A percentile compares a stretch with the other conserved stretches of the same genome.
phyloP scores from a whole-genome alignment of 345 rosid species.

The Punica granatum region DNA sequence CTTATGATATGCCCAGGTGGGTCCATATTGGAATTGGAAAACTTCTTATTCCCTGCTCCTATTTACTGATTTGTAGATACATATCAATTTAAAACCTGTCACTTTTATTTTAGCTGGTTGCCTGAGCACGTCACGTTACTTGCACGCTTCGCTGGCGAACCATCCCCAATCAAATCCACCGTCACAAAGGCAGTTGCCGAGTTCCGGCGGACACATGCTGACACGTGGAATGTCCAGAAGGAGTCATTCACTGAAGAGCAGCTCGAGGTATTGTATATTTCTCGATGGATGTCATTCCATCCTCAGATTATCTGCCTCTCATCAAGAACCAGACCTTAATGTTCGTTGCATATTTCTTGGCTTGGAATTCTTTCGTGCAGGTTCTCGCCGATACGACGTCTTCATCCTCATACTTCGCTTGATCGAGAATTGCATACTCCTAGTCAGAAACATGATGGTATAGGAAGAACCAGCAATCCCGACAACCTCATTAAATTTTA shows the following conservation, averaged over 20 bases:
- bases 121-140: constrained; percentile 86
- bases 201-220: constrained; percentile 92
- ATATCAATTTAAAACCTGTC: not conserved
- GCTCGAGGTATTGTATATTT: constrained; percentile 60
- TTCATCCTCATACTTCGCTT: constrained; percentile 91
- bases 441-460: not conserved
- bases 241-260: constrained; percentile 86
- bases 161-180: constrained; percentile 78
- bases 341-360: not conserved
- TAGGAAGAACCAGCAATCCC: not conserved
- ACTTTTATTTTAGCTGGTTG: constrained; percentile 50
- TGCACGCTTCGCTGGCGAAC: constrained; percentile 79
- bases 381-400: constrained; percentile 93
- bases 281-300: not conserved
- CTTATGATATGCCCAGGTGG: constrained; percentile 98
- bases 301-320: not conserved
- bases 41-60: not conserved
- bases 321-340: not conserved
- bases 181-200: constrained; percentile 99
- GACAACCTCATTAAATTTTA: not conserved
- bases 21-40: constrained; percentile 13
- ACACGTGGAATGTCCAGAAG: constrained; percentile 92
- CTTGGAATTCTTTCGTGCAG: constrained; percentile 35
- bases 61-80: not conserved
- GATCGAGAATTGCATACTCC: constrained; percentile 18